Percentiles rank a stretch among this genome's conserved stretches.
Evolutionary conservation across 176 grass and related monocot genomes (phyloP).

Genomic region (Triticum timopheevii): DNA sequence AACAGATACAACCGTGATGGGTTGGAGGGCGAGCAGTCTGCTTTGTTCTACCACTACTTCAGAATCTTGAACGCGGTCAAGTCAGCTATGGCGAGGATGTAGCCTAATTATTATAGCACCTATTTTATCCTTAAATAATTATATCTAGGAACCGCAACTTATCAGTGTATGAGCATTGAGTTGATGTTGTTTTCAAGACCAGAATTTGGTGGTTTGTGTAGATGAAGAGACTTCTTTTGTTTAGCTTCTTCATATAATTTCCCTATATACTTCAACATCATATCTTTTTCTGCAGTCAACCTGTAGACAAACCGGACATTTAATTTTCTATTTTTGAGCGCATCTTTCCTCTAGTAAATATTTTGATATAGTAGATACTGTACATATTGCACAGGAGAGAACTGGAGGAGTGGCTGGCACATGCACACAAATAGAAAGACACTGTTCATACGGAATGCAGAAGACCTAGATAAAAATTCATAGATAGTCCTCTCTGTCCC

Average conservation of each 20-base stretch:
- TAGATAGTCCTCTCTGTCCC: background rate
- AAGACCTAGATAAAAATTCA: background rate
- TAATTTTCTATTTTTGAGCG: background rate
- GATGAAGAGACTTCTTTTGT: background rate
- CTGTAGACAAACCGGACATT: background rate
- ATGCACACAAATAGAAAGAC: background rate
- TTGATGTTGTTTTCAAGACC: background rate
- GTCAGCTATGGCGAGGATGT: slow-evolving; percentile 38
- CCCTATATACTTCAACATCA: no score
- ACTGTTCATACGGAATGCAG: background rate
- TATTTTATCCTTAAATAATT: background rate
- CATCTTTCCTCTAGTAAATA: background rate
- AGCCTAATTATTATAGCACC: background rate
- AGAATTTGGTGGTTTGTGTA: background rate
- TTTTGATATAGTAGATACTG: background rate
- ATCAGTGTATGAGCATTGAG: background rate
- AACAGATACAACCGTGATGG: slow-evolving; percentile 40
- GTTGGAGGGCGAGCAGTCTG: slow-evolving; percentile 61
- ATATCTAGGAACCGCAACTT: background rate
- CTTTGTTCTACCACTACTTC: slow-evolving; percentile 67
- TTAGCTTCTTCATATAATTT: background rate
- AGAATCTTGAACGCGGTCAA: slow-evolving; percentile 62
- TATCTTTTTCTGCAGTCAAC: background rate
- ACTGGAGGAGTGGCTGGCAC: background rate
- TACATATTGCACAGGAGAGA: background rate